Percentiles rank a stretch among this genome's conserved stretches.
Evolutionary conservation across 75 land plant species (phyloP).

Genomic region (Cryptomeria japonica): DNA sequence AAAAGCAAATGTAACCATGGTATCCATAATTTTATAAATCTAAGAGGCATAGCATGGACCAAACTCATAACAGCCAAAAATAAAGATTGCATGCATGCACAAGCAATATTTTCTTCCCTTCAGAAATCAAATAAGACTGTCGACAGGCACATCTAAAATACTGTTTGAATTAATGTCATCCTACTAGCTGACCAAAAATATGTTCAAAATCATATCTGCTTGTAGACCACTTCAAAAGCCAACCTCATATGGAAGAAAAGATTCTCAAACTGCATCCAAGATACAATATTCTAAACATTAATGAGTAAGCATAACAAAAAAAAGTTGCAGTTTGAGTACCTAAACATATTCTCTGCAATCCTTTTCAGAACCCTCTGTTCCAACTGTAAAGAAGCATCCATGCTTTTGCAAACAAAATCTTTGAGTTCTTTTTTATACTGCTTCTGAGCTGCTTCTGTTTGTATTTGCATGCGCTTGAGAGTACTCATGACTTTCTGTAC

Average conservation of each 20-base stretch:
- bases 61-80: neutral
- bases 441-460: neutral
- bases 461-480: neutral
- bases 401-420: conserved; percentile 19
- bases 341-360: conserved; percentile 23
- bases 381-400: conserved; percentile 1
- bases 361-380: conserved; percentile 24
- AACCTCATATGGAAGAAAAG: neutral
- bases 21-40: neutral
- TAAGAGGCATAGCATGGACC: neutral
- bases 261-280: neutral
- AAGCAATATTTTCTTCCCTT: neutral
- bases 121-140: neutral
- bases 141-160: neutral
- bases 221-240: neutral
- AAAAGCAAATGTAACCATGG: neutral
- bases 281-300: neutral
- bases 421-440: neutral
- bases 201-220: neutral
- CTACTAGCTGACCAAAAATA: neutral
- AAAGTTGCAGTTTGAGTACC: conserved; percentile 24
- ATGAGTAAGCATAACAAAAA: neutral
- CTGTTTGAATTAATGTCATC: neutral
- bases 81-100: neutral
- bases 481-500: neutral